Base-by-base conservation (phyloP, 768 basidiomycete species). In the Tricholoma flavovirens region DNA sequence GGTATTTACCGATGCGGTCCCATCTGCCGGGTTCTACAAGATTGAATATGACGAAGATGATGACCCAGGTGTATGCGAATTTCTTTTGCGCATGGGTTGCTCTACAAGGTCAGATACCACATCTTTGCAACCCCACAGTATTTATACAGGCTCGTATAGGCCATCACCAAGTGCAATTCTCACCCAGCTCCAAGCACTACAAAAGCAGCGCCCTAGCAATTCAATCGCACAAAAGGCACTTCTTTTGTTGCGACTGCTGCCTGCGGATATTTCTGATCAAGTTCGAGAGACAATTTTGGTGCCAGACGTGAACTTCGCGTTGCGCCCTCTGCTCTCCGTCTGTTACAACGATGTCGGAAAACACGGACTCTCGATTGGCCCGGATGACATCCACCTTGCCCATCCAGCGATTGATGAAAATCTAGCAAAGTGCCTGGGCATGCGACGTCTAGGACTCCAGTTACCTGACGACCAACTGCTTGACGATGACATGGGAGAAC, bases 331-430 rank as follows among this genome's bases (percentile, higher is more conserved):
- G 7, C 19, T 50, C 0, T 59, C 69, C 4, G 63, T 75, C 14
- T 68, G 65, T 46, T 79, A 64, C 67, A 77, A 79, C 51, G 77
- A 80, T 50, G 64, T 76, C 15, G 74, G 73, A 5, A 63, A 69
- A 7, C 61, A 69, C 7, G 61, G 67, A 1, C 59, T 51, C 38
- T 59, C 73, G 5, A 55, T 73, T 14, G 57, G 57, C 3, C 54
- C 51, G 0, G 58, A 61, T 3, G 55, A 62, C 22, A 48, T 56
- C 43, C 58, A 57, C 29, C 49, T 77, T 1, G 71, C 71, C 7
- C 73, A 77, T 58, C 57, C 66, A 2, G 59, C 56, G 3, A 48
- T 79, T 21, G 66, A 67, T 30, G 69, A 73, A n/a, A 49, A 60
- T 2, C 60, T 77, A 1, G 70, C 71, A 0, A 66, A 56, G 24